Conservation (phyloP, 2,329 filamentous ascomycete genomes). For the Beauveria sp. region DNA sequence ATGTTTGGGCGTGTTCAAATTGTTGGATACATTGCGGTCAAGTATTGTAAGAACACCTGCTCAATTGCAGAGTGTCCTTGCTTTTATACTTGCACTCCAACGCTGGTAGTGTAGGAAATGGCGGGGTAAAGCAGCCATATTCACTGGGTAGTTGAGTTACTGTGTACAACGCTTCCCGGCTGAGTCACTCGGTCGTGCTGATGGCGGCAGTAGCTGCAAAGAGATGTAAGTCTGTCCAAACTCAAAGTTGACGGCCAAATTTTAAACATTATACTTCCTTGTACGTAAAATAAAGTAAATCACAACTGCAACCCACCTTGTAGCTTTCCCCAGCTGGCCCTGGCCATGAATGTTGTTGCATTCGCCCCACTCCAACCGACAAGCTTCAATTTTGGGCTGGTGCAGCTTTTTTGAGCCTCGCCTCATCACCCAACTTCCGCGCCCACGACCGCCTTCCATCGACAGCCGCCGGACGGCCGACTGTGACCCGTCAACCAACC, state of each 20-base stretch:
- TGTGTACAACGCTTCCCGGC: neutral
- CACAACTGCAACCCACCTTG: neutral
- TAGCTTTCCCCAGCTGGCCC: neutral
- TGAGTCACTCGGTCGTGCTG: constrained; percentile 9
- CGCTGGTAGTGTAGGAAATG: neutral
- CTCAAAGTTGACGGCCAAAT: neutral
- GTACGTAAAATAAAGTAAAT: neutral
- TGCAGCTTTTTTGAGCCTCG: constrained; percentile 1
- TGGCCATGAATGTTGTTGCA: neutral
- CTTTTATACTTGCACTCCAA: neutral
- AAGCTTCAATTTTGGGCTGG: neutral
- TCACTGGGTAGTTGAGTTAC: too few relatives aligned
- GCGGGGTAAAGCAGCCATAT: neutral
- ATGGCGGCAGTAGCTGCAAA: neutral
- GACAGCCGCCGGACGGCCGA: constrained; percentile 2
- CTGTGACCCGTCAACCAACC: neutral
- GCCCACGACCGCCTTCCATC: neutral
- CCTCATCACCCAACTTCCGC: neutral
- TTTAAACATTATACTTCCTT: neutral
- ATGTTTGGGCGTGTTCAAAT: constrained; percentile 7
- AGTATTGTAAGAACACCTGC: neutral
- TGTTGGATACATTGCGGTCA: neutral
- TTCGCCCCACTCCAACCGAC: constrained; percentile 1
- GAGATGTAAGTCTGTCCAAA: neutral
- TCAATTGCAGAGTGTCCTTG: neutral